Evolutionary conservation across 768 basidiomycete species (phyloP), one percentile per base, ranked within the genome.

Genomic region (Mycena sanguinolenta): DNA sequence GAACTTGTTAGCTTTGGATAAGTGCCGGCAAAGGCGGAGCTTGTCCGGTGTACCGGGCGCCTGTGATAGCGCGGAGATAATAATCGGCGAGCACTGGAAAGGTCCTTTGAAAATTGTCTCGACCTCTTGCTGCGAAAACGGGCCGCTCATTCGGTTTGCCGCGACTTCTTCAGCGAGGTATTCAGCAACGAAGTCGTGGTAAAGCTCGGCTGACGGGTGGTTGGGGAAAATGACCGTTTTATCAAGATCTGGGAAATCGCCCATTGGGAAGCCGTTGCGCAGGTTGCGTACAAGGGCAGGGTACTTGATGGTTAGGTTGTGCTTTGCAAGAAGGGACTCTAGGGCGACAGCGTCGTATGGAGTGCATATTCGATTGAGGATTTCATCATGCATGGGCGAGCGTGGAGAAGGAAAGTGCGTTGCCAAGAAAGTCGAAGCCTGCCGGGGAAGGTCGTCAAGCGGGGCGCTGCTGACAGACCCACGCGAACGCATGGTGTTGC

Each of bases 31-130:
- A 0, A 76, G 58, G 17, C 76, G 52, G 2, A 59, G 44, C 59
- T 77, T 77, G 28, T 67, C 52, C 0, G 71, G 70, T 19, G 62
- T 36, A 16, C 65, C 75, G 0, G 71, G 65, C 13, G 46, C 74
- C 57, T 77, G 75, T 9, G 52, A 21, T 28, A 68, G 53, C 13
- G 62, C 68, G 0, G 62, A n/a, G 17, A 78, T 67, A n/a, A 72
- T 75, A 6, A 77, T 65, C 3, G 75, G 76, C 1, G 74, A 76
- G 49, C 58, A 72, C n/a, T 69, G 62, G 27, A 75, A 74, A 1
- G 55, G 53, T 4, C 76, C 74, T 1, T 57, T 30, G 68, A 63
- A 57, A 16, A 80, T 73, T 6, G 12, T 19, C 27, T 80, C 77
- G 0, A 74, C 49, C 28, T 78, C 73, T 1, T 3, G 58, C 16